phyloP scores from a whole-genome alignment of 2,329 filamentous ascomycete species.

The Phoma herbarum region DNA sequence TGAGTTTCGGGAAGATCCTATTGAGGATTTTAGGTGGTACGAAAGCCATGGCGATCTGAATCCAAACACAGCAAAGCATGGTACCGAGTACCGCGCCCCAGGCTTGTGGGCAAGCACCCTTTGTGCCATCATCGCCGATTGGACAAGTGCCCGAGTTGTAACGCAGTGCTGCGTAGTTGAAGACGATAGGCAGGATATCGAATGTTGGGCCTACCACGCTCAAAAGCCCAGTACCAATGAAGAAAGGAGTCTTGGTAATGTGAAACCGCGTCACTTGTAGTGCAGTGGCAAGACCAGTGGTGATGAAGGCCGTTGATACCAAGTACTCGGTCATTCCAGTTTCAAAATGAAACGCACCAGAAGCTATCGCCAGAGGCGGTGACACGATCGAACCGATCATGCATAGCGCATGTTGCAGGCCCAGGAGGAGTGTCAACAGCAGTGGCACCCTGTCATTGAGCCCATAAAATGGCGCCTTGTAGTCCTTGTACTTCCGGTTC shows the following conservation, averaged over 20 bases:
- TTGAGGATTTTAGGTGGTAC: slow-evolving; percentile 38
- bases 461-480: slow-evolving; percentile 38
- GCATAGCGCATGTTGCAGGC: slow-evolving; percentile 42
- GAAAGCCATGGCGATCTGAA: slow-evolving; percentile 36
- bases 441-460: slow-evolving; percentile 39
- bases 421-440: slow-evolving; percentile 38
- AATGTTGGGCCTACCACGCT: slow-evolving; percentile 42
- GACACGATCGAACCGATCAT: slow-evolving; percentile 42
- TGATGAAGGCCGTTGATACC: slow-evolving; percentile 42
- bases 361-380: slow-evolving; percentile 42
- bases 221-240: slow-evolving; percentile 40
- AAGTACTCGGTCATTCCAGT: slow-evolving; percentile 37
- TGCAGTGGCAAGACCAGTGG: slow-evolving; percentile 40
- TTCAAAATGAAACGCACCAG: slow-evolving; percentile 41
- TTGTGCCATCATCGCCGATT: slow-evolving; percentile 31
- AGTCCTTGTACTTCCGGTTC: slow-evolving; percentile 39
- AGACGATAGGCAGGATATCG: slow-evolving; percentile 41
- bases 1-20: slow-evolving; percentile 38
- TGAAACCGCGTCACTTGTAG: slow-evolving; percentile 40
- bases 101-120: slow-evolving; percentile 32
- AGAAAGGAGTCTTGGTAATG: slow-evolving; percentile 38
- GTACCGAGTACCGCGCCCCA: slow-evolving; percentile 42
- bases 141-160: slow-evolving; percentile 40
- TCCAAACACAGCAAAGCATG: slow-evolving; percentile 57
- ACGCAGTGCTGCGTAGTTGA: slow-evolving; percentile 36